Evolutionary conservation across 176 grass and related monocot species (phyloP), one percentile per base, ranked within the genome.

Genomic region (Oryza glumipatula): DNA sequence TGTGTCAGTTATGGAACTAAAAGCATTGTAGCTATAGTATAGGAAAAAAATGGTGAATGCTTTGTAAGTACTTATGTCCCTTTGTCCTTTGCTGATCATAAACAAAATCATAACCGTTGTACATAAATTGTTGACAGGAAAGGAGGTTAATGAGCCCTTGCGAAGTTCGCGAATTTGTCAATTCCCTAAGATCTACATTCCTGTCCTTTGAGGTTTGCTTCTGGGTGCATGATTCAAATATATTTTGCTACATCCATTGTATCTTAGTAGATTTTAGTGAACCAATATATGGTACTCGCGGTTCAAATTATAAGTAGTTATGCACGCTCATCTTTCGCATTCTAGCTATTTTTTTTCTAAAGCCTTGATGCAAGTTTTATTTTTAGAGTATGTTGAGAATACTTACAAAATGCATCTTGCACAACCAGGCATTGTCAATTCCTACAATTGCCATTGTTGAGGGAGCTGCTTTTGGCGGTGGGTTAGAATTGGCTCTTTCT

Each of bases 391-490:
- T 86, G 74, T n/a, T 74, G 22, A 23, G 46, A 79, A 71, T 8
- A 33, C 72, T 82, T 81, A 72, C 9, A 67, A 47, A 45, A 80
- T 78, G 69, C 43, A 38, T n/a, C 51, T 41, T 86, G 61, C 79
- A 39, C 74, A 48, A 70, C 5, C 77, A 99, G 96, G 87, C 80
- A 84, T 88, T 99, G n/a, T 78, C 84, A 30, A 85, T 94, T 83
- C 93, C 93, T 80, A 92, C 96, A 66, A 90, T 99, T 80, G 91
- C 93, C 83, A 87, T 92, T 76, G 54, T 96, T 28, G 93, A 99
- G 96, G 96, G 96, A 80, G 93, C 88, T 78, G 93, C 96, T 66
- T 88, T 96, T 44, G 96, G 96, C 16, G 91, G 93, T 39, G 96
- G 93, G 9, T 79, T 94, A 79, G 93, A 99, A 89, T 83, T 99